These are phyloP conservation scores for Kazachstania psychrophila DNA, from an alignment of 805 yeast genomes.

Conservation along the genomic window DNA sequence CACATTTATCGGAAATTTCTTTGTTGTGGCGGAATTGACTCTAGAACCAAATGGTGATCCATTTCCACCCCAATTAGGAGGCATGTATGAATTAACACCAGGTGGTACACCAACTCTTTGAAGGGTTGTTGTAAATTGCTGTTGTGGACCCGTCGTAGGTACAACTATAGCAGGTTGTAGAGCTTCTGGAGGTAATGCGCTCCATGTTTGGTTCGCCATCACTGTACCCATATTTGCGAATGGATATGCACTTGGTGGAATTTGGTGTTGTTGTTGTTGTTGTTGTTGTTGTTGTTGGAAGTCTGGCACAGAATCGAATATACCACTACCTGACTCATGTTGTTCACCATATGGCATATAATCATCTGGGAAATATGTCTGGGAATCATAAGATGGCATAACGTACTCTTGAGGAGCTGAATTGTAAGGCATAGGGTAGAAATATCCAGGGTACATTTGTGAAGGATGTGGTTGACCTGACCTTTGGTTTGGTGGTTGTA, in stretches of 20 bases:
- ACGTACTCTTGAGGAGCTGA: conserved; percentile 4
- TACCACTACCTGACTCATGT: background rate
- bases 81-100: too few species aligned
- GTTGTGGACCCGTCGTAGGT: background rate
- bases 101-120: too few species aligned
- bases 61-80: background rate
- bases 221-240: conserved; percentile 1
- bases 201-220: conserved; percentile 12
- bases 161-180: conserved; percentile 15
- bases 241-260: background rate
- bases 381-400: conserved; percentile 5
- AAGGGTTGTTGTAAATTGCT: background rate
- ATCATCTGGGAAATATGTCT: conserved; percentile 13
- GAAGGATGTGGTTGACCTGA: conserved; percentile 5
- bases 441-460: conserved; percentile 3
- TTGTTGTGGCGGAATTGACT: background rate
- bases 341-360: conserved; percentile 5
- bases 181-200: conserved; percentile 15
- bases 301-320: background rate
- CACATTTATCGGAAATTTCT: background rate
- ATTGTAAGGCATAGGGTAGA: background rate
- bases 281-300: conserved; percentile 2
- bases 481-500: conserved; percentile 2
- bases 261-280: conserved; percentile 2
- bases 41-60: background rate